These are phyloP conservation scores for Calonectria multiphialidica DNA, from an alignment of 2,329 filamentous ascomycete species.

Conservation along the genomic window DNA sequence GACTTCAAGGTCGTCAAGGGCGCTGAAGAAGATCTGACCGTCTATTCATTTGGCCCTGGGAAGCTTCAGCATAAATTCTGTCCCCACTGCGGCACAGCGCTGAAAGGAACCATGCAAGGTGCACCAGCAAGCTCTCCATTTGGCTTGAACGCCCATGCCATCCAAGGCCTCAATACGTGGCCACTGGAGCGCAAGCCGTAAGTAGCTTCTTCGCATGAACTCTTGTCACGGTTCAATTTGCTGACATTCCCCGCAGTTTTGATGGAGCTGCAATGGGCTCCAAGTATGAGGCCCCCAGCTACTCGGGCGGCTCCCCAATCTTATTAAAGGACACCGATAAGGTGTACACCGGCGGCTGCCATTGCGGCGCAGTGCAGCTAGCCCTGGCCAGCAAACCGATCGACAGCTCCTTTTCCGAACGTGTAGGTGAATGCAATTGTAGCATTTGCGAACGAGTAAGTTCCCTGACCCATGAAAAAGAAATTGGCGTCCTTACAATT, in stretches of 20 bases:
- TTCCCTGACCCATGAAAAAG: neutral
- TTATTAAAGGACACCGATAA: conserved; percentile 51
- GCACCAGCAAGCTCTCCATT: conserved; percentile 45
- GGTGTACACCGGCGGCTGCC: conserved; percentile 63
- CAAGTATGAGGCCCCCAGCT: conserved; percentile 50
- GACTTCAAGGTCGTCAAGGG: conserved; percentile 62
- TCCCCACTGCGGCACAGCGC: conserved; percentile 59
- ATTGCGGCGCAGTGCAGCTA: conserved; percentile 63
- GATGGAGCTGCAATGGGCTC: conserved; percentile 51
- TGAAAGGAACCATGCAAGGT: conserved; percentile 49
- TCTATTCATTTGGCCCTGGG: conserved; percentile 58
- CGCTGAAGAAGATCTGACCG: conserved; percentile 51
- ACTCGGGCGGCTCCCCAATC: conserved; percentile 55
- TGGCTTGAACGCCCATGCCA: conserved; percentile 56
- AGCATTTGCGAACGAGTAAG: conserved; percentile 60
- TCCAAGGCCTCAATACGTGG: conserved; percentile 60
- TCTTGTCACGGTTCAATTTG: neutral
- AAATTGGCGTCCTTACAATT: neutral
- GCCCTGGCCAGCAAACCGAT: conserved; percentile 58
- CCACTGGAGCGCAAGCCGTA: conserved; percentile 52
- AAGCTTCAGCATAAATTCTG: conserved; percentile 65
- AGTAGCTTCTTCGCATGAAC: conserved; percentile 22
- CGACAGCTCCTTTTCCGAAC: conserved; percentile 49
- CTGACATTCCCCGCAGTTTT: conserved; percentile 21
- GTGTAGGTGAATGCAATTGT: conserved; percentile 61